phyloP scores from a whole-genome alignment of 345 rosid genomes.

The Leavenworthia alabamica region DNA sequence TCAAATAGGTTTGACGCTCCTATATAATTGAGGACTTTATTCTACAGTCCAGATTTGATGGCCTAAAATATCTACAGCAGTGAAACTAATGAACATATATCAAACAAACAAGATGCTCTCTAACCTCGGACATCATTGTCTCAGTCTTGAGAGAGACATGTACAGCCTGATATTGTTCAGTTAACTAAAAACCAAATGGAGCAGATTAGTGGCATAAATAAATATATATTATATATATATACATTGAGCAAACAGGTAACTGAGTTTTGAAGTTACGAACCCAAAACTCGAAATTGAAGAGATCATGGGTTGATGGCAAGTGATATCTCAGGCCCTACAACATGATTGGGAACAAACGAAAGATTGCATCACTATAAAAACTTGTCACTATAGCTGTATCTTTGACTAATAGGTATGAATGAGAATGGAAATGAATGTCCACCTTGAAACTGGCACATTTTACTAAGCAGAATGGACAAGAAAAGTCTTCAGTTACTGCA shows the following conservation, averaged over 20 bases:
- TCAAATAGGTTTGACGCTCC: not conserved
- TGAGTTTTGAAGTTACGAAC: conserved; percentile 77
- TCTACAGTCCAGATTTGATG: not conserved
- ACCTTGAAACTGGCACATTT: conserved; percentile 98
- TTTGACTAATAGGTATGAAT: conserved; percentile 18
- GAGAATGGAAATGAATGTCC: conserved; percentile 9
- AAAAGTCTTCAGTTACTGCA: conserved; percentile 98
- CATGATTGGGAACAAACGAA: conserved; percentile 3
- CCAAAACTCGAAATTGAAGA: conserved; percentile 96
- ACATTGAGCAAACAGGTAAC: conserved; percentile 4
- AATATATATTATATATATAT: conserved; percentile 1
- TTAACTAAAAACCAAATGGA: conserved; percentile 45
- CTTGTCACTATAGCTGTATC: conserved; percentile 20
- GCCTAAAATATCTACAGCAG: conserved; percentile 9
- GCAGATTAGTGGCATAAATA: conserved; percentile 26
- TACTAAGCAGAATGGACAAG: conserved; percentile 95
- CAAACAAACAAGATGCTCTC: conserved; percentile 21
- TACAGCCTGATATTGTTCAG: conserved; percentile 90
- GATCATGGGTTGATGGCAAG: conserved; percentile 83
- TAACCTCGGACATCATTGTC: conserved; percentile 72
- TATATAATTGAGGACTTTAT: not conserved
- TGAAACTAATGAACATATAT: not conserved
- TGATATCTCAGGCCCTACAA: conserved; percentile 81
- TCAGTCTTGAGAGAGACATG: conserved; percentile 80
- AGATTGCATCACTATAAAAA: conserved; percentile 12